Base-by-base conservation (phyloP, 2,329 filamentous ascomycete genomes). In the Verticillium nonalfalfae region DNA sequence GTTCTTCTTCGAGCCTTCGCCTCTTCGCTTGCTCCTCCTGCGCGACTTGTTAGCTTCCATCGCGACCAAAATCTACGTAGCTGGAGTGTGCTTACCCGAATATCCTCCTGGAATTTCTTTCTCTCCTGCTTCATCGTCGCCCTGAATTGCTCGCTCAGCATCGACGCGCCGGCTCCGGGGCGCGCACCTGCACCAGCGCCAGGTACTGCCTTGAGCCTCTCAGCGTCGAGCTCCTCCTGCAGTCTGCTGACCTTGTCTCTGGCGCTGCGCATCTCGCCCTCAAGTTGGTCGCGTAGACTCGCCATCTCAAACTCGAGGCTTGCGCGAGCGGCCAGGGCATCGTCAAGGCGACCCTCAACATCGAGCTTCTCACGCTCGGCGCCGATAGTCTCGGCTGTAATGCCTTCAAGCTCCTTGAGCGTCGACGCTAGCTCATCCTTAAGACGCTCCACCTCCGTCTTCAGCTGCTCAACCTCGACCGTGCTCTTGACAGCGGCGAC, bases 141-240 rank as follows among this genome's bases (percentile, higher is more conserved):
- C 57, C 81, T 72, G 73, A 84, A 84, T 71, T 84, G 81, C 72
- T 84, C 81, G 68, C 81, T 84, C 64, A 84, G 74, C 76, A 83
- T 77, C 9, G 75, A 76, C 13, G 81, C 81, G 2, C 81, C 81
- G 0, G 75, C 74, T 6, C 79, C 74, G 3, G 71, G 65, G 59
- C 73, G 72, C 7, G 69, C 71, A 2, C 71, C 68, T 15, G 71
- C 72, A 15, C 70, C 73, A 13, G 69, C 68, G 2, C 70, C 73
- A 7, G 68, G 63, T 15, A 56, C 61, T n/a, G 73, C 77, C 73
- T 76, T 80, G 64, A 84, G 74, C 60, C 76, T 73, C 71, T 82
- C 80, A 38, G 71, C 72, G 60, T 84, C 81, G n/a, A 84, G 75
- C 66, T 82, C 76, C 63, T 84, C 81, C 64, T 82, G 76, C 56